A percentile compares a stretch with the other conserved stretches of the same genome.
Conservation (phyloP, 768 basidiomycete species). For the Tulasnella sp. region DNA sequence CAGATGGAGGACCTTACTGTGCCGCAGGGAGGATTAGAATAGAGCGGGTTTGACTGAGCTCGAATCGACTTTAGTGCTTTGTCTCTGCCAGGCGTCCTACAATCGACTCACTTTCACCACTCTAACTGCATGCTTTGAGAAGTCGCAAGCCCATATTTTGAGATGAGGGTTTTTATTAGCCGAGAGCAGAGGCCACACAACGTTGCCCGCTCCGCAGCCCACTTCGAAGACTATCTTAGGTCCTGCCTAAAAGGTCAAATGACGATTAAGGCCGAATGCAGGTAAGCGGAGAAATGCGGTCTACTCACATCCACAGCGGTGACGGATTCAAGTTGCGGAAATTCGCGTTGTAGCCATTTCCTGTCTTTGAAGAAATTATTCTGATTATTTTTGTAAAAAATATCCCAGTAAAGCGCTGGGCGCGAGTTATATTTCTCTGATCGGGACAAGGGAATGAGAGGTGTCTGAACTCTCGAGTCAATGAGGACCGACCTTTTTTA, state of each 20-base stretch:
- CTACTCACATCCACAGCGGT: slow-evolving; percentile 58
- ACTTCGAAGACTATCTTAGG: slow-evolving; percentile 74
- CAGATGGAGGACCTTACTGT: slow-evolving; percentile 77
- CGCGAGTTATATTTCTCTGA: slow-evolving; percentile 38
- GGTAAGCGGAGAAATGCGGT: neutral
- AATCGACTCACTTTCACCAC: slow-evolving; percentile 66
- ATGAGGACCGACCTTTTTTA: slow-evolving; percentile 56
- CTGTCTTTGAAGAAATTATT: slow-evolving; percentile 92
- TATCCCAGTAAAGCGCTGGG: slow-evolving; percentile 62
- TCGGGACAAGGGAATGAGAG: neutral
- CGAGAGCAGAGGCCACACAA: slow-evolving; percentile 83
- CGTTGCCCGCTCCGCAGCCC: slow-evolving; percentile 96
- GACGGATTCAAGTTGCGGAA: slow-evolving; percentile 76
- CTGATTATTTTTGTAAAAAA: slow-evolving; percentile 82
- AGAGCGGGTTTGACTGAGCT: slow-evolving; percentile 65
- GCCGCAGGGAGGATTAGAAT: slow-evolving; percentile 62
- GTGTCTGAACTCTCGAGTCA: slow-evolving; percentile 38
- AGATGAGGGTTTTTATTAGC: slow-evolving; percentile 78
- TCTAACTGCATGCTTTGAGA: slow-evolving; percentile 81
- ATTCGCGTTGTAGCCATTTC: slow-evolving; percentile 95
- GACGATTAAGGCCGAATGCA: neutral
- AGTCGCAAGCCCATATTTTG: slow-evolving; percentile 68
- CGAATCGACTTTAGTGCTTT: neutral
- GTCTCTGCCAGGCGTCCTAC: neutral
- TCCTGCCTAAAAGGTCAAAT: slow-evolving; percentile 59